Conservation (phyloP, 1,284 basidiomycete genomes). For the Singerocomus inundabilis region DNA sequence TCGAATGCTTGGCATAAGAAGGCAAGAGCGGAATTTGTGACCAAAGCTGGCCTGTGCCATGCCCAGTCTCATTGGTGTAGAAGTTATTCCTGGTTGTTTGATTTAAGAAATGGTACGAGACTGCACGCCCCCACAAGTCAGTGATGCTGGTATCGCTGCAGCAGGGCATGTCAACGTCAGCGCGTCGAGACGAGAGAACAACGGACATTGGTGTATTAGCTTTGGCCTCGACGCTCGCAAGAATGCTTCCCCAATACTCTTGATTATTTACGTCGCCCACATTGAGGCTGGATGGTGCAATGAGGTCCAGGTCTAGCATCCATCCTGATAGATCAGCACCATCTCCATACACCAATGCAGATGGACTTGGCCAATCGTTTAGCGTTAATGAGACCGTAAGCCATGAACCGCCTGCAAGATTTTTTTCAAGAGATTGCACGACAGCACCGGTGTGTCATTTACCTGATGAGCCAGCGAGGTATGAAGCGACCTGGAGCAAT, state of each 20-base stretch:
- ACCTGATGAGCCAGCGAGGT: conserved; percentile 64
- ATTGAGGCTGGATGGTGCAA: conserved; percentile 49
- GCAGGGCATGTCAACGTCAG: conserved; percentile 6
- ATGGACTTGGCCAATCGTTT: conserved; percentile 56
- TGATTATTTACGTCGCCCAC: conserved; percentile 50
- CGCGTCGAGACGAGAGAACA: neutral
- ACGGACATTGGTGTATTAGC: conserved; percentile 52
- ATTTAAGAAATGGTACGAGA: conserved; percentile 68
- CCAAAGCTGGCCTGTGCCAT: conserved; percentile 68
- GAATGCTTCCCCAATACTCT: conserved; percentile 55
- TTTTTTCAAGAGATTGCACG: neutral
- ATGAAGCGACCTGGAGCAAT: conserved; percentile 61
- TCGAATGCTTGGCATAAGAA: conserved; percentile 43
- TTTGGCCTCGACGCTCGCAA: conserved; percentile 58
- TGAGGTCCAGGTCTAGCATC: conserved; percentile 56
- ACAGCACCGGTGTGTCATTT: conserved; percentile 9
- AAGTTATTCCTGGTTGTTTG: conserved; percentile 57
- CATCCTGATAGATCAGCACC: conserved; percentile 48
- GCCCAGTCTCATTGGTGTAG: conserved; percentile 55
- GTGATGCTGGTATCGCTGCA: conserved; percentile 59
- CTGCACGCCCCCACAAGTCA: conserved; percentile 61
- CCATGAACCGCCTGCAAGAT: conserved; percentile 60
- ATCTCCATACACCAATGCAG: conserved; percentile 56
- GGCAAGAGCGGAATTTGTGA: conserved; percentile 49
- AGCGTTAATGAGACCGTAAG: conserved; percentile 53